Evolutionary conservation across 2,329 filamentous ascomycete genomes (phyloP), one percentile per base, ranked within the genome.

Genomic region (Penicillium sp.): DNA sequence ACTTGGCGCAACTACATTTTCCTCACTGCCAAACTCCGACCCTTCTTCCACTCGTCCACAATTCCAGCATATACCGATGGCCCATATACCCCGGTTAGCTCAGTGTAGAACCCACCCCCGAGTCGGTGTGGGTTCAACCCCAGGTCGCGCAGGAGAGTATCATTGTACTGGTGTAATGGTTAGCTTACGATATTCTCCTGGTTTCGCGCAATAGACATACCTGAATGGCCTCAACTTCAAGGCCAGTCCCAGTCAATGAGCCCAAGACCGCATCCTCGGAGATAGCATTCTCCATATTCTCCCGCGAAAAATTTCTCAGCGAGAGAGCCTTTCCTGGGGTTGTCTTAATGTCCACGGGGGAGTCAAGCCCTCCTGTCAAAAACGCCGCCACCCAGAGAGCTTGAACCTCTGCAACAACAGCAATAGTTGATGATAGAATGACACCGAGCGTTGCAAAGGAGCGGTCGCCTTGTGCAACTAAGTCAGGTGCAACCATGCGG

Each of bases 301-400:
- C 31, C 6, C n/a, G 17, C 7, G 61, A 42, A n/a, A 60, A 1
- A 5, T 6, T 7, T 3, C 28, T 16, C 16, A 64, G 44, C 5
- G 4, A 26, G n/a, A 63, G 50, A 2, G 19, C 33, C 0, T 25
- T 25, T 19, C 16, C 4, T 17, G 36, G 7, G 5, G 10, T 4
- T 11, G 46, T n/a, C 1, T 16, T 33, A 4, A n/a, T 14, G 7
- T 30, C 40, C 17, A 9, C 10, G 0, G 42, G 12, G 42, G 41
- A 36, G n/a, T 66, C 62, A 5, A 67, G 49, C 2, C 53, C 58
- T 2, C 61, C 61, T 0, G 58, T 67, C 17, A 68, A 46, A 25
- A 67, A 68, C 5, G 60, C 62, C 1, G 58, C 54, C 6, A 58
- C 61, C 66, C 66, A 67, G 8, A 67, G 53, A 16, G 63, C 65